A percentile compares a stretch with the other conserved stretches of the same genome.
Conservation (phyloP, 306 rosid genomes). For the Casuarina equisetifolia region DNA sequence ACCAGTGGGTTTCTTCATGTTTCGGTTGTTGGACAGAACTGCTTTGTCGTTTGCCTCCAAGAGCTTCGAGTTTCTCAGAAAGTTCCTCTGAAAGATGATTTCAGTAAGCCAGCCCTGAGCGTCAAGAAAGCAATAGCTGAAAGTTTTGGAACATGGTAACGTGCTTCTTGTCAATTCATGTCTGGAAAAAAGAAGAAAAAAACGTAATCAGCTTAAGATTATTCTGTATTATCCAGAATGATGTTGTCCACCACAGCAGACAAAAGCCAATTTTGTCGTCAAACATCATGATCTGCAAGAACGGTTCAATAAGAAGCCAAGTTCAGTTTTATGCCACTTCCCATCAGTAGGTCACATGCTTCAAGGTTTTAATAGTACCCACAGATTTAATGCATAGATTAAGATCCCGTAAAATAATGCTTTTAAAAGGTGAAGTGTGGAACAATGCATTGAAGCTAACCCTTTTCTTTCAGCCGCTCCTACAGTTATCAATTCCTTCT, state of each 20-base stretch:
- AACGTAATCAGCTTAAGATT: not conserved
- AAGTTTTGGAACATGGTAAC: constrained; percentile 35
- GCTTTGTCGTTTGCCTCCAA: not conserved
- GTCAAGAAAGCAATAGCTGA: constrained; percentile 28
- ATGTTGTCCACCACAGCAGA: not conserved
- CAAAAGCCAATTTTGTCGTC: constrained; percentile 7
- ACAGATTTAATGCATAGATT: constrained; percentile 17
- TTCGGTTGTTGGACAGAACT: not conserved
- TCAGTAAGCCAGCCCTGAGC: constrained; percentile 22
- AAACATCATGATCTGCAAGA: not conserved
- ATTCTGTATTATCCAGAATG: not conserved
- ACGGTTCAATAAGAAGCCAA: constrained; percentile 18
- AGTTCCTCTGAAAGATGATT: not conserved
- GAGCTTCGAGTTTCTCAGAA: not conserved
- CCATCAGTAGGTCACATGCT: constrained; percentile 32
- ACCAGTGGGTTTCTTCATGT: constrained; percentile 30
- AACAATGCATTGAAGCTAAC: constrained; percentile 3
- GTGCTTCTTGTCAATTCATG: not conserved
- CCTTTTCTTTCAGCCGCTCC: constrained; percentile 7
- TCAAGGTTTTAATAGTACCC: constrained; percentile 11
- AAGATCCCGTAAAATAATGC: constrained; percentile 34
- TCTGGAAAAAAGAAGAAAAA: not conserved
- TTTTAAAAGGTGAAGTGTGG: constrained; percentile 21
- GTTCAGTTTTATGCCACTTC: constrained; percentile 13
- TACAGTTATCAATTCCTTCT: not conserved